A percentile compares a stretch with the other conserved stretches of the same genome.
Evolutionary conservation across 305 asterid species (phyloP).

Genomic region (Fraxinus angustifolia): DNA sequence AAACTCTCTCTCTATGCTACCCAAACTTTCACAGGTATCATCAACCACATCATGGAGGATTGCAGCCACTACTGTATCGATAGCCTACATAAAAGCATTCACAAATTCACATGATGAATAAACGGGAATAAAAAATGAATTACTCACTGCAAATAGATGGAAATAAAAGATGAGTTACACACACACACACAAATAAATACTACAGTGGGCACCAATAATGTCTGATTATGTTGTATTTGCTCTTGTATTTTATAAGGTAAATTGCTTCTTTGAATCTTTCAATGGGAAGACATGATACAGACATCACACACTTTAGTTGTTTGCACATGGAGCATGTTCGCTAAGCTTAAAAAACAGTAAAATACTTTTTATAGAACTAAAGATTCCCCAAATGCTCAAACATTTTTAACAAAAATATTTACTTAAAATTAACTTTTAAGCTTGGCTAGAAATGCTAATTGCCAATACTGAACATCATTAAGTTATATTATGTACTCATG

Average conservation of each 20-base stretch:
- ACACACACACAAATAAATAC: not conserved
- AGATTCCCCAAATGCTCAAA: not conserved
- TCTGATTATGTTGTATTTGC: constrained; percentile 6
- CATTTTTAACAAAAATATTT: not conserved
- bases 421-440: not conserved
- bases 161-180: not conserved
- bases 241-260: not conserved
- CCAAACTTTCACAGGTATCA: constrained; percentile 72
- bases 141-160: not conserved
- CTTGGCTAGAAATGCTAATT: not conserved
- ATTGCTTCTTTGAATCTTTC: constrained; percentile 1
- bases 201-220: constrained; percentile 3
- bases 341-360: not conserved
- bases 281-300: not conserved
- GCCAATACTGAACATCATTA: not conserved
- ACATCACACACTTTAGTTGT: constrained; percentile 10
- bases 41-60: constrained; percentile 91
- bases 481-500: constrained; percentile 7
- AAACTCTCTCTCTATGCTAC: constrained; percentile 70
- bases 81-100: constrained; percentile 48
- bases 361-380: not conserved
- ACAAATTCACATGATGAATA: constrained; percentile 16
- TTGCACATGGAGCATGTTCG: not conserved
- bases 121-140: constrained; percentile 3
- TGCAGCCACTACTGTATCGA: constrained; percentile 88